These are phyloP conservation scores for Penicillium paneum DNA, from an alignment of 2,329 filamentous ascomycete species.

Conservation along the genomic window DNA sequence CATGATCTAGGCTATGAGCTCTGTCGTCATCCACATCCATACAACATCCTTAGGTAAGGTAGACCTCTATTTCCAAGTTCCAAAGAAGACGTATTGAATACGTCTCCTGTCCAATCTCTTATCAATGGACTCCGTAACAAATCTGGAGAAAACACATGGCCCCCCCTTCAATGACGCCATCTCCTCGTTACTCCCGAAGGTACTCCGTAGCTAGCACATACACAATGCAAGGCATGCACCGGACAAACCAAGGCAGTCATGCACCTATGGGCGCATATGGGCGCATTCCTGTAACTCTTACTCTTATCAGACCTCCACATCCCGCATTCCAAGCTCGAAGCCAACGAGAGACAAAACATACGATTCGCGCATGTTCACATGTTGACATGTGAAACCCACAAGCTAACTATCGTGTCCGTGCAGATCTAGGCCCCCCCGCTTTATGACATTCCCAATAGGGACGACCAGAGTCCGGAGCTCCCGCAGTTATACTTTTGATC, in stretches of 20 bases:
- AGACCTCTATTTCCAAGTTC: too few relatives aligned
- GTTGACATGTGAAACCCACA: not conserved
- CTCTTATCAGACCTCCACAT: not conserved
- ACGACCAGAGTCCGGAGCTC: not conserved
- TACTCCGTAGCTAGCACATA: not conserved
- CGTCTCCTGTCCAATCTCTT: not conserved
- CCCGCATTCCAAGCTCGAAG: not conserved
- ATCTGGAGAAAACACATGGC: slow-evolving; percentile 5
- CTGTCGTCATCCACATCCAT: slow-evolving; percentile 3
- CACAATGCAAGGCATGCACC: not conserved
- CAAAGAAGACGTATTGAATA: not conserved
- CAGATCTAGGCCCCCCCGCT: slow-evolving; percentile 1
- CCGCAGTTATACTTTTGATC: not conserved
- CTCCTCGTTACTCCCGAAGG: not conserved
- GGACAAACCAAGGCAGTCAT: not conserved
- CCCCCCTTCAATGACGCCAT: slow-evolving; percentile 3
- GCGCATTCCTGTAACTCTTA: not conserved
- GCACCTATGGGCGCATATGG: not conserved
- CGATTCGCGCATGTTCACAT: not conserved
- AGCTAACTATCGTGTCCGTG: not conserved
- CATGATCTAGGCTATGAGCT: slow-evolving; percentile 11
- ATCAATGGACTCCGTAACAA: not conserved
- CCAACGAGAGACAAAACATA: not conserved
- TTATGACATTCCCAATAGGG: not conserved
- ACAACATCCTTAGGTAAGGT: not conserved